Evolutionary conservation across 2,329 filamentous ascomycete genomes (phyloP).

Genomic region (Pseudocercospora macadamiae): DNA sequence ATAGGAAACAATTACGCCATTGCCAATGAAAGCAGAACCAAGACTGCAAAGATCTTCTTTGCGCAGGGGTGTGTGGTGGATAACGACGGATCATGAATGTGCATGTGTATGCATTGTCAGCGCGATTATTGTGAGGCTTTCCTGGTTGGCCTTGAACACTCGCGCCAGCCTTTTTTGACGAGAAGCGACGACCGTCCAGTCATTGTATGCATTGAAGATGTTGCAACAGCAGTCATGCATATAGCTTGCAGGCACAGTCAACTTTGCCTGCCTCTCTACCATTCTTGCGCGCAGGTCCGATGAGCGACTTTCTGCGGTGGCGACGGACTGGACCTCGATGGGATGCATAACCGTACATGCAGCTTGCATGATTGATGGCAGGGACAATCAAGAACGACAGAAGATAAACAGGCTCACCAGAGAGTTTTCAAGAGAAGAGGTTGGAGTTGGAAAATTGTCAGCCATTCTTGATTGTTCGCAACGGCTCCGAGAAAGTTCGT

Average conservation of each 20-base stretch:
- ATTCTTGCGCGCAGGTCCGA: neutral
- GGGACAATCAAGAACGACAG: neutral
- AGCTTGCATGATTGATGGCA: neutral
- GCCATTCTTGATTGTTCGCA: too few relatives aligned
- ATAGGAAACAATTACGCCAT: constrained; percentile 94
- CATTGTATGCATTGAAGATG: neutral
- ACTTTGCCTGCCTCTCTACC: neutral
- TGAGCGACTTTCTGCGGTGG: neutral
- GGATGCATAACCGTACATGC: neutral
- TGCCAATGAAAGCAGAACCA: constrained; percentile 70
- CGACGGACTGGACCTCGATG: neutral
- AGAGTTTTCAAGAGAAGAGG: too few relatives aligned
- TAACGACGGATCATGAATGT: constrained; percentile 10
- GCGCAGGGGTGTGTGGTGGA: constrained; percentile 75
- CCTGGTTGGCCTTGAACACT: neutral
- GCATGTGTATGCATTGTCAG: constrained; percentile 17
- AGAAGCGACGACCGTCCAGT: too few relatives aligned
- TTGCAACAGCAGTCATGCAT: neutral
- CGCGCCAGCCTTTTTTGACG: neutral
- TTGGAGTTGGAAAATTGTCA: too few relatives aligned
- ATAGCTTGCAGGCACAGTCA: neutral
- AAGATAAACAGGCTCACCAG: too few relatives aligned
- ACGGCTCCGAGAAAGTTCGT: too few relatives aligned
- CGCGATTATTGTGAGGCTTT: neutral
- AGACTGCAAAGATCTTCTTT: constrained; percentile 81